Percentiles rank a stretch among this genome's conserved stretches.
These are phyloP conservation scores for Microstegium vimineum DNA, from an alignment of 176 grass and related monocot species.

Conservation along the genomic window DNA sequence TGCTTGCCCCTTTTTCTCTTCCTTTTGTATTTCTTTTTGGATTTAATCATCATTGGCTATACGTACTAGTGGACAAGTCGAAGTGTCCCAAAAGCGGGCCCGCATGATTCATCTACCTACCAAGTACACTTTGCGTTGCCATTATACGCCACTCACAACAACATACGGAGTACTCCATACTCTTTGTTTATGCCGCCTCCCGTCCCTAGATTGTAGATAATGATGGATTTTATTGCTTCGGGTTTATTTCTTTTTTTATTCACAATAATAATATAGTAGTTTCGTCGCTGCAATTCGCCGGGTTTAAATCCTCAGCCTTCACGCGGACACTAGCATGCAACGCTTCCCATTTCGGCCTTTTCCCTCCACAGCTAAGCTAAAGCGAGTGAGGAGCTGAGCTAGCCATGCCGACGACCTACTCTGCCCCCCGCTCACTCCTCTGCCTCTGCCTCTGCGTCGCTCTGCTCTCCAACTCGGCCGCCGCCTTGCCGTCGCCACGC, in stretches of 20 bases:
- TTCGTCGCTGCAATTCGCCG: neutral
- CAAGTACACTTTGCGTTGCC: slow-evolving; percentile 32
- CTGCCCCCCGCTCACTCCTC: neutral
- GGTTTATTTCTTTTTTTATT: neutral
- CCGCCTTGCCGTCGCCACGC: neutral
- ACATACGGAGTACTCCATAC: neutral
- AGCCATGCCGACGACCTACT: slow-evolving; percentile 25
- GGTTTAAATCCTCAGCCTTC: slow-evolving; percentile 29
- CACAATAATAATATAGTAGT: too few relatives aligned
- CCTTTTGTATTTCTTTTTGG: neutral
- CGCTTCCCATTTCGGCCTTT: neutral
- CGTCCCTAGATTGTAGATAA: neutral
- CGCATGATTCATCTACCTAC: slow-evolving; percentile 30
- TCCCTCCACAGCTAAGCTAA: neutral
- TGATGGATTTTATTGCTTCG: neutral
- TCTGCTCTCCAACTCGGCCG: slow-evolving; percentile 13
- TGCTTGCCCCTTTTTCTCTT: neutral
- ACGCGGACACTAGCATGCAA: neutral
- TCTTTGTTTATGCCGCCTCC: slow-evolving; percentile 6
- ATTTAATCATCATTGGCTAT: neutral
- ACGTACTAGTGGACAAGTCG: slow-evolving; percentile 23
- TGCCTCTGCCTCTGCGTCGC: slow-evolving; percentile 9
- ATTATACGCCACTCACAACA: slow-evolving; percentile 35
- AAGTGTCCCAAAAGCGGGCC: slow-evolving; percentile 11
- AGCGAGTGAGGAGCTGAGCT: neutral